A percentile compares a stretch with the other conserved stretches of the same genome.
These are phyloP conservation scores for Aspergillus sclerotiicarbonarius DNA, from an alignment of 495 filamentous ascomycete species.

Conservation along the genomic window DNA sequence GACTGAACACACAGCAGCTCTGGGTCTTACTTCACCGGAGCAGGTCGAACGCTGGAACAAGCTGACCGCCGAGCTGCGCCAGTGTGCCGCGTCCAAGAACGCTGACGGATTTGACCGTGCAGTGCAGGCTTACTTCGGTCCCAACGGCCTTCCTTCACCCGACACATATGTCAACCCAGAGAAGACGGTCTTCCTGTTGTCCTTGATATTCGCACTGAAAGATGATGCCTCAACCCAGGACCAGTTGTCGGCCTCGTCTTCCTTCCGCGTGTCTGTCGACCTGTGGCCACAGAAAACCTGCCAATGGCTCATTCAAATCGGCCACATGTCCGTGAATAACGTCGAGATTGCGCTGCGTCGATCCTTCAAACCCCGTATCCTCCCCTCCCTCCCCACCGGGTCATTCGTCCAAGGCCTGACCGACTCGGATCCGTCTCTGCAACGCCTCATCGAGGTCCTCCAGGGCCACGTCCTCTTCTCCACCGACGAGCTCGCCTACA, in stretches of 20 bases:
- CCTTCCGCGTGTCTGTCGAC: constrained; percentile 42
- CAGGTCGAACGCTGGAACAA: constrained; percentile 38
- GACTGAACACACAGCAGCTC: constrained; percentile 26
- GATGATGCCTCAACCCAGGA: constrained; percentile 18
- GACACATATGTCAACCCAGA: constrained; percentile 39
- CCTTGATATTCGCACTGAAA: constrained; percentile 51
- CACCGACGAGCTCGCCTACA: constrained; percentile 44
- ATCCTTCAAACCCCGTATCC: constrained; percentile 44
- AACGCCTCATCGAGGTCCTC: constrained; percentile 56
- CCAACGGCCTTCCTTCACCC: constrained; percentile 21
- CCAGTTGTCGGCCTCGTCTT: constrained; percentile 24
- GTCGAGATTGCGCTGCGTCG: constrained; percentile 57
- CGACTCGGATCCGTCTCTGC: constrained; percentile 59
- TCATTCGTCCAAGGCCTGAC: constrained; percentile 59
- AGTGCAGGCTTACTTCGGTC: constrained; percentile 35
- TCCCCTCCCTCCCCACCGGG: constrained; percentile 49
- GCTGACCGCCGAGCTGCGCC: constrained; percentile 28
- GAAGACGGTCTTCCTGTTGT: constrained; percentile 49
- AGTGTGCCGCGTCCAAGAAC: constrained; percentile 28
- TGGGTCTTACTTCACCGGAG: constrained; percentile 35
- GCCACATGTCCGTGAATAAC: constrained; percentile 61
- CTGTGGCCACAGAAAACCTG: constrained; percentile 53
- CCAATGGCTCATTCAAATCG: constrained; percentile 60
- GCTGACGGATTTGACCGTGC: constrained; percentile 37
- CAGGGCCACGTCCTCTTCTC: constrained; percentile 38